phyloP scores from a whole-genome alignment of 305 asterid species.

The Striga hermonthica region DNA sequence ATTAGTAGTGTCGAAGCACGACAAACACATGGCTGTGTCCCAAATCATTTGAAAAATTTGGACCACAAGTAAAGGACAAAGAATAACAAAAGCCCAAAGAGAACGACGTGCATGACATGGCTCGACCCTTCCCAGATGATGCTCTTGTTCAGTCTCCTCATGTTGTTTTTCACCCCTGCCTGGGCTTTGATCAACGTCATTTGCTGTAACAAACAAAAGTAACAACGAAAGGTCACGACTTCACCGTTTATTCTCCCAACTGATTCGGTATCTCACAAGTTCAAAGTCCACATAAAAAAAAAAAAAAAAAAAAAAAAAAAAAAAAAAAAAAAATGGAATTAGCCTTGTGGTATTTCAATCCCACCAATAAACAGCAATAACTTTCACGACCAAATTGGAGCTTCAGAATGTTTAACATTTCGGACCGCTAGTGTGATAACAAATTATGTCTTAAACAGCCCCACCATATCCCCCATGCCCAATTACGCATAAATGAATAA shows the following conservation, averaged over 20 bases:
- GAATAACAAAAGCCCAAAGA: conserved; percentile 66
- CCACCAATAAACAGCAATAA: too few species aligned
- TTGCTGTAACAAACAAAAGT: conserved; percentile 50
- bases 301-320: too few species aligned
- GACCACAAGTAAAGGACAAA: conserved; percentile 58
- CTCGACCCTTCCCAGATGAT: conserved; percentile 69
- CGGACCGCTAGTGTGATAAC: background rate
- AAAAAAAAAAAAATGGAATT: too few species aligned
- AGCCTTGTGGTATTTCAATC: too few species aligned
- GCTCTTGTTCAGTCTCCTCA: conserved; percentile 80
- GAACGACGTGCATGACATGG: conserved; percentile 77
- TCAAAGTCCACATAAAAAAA: too few species aligned
- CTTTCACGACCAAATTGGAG: too few species aligned
- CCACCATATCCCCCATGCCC: too few species aligned
- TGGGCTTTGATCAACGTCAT: conserved; percentile 90
- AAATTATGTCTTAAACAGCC: too few species aligned
- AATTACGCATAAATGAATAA: background rate
- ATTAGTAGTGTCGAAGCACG: background rate
- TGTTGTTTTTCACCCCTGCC: conserved; percentile 88
- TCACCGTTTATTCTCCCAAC: too few species aligned
- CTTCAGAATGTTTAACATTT: background rate
- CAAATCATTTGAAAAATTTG: conserved; percentile 58
- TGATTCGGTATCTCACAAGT: too few species aligned
- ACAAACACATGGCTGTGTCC: background rate
- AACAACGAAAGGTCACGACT: conserved; percentile 1